Evolutionary conservation across 75 land plant genomes (phyloP).

Genomic region (Larix kaempferi): DNA sequence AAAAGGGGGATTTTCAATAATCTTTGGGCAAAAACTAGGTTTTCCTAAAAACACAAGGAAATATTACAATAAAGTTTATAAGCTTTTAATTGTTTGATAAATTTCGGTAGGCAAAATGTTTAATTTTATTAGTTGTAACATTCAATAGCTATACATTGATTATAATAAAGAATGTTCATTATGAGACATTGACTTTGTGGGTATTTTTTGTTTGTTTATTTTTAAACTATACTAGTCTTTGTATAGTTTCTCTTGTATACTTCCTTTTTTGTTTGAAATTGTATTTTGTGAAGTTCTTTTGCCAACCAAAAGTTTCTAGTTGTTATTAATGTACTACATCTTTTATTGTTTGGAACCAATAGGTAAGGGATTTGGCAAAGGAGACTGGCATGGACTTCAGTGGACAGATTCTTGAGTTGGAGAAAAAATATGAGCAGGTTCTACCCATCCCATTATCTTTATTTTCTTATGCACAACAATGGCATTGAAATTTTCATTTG

Average conservation of each 20-base stretch:
- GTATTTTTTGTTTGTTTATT: neutral
- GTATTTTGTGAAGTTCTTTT: too few relatives aligned
- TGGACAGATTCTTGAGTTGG: constrained; percentile 58
- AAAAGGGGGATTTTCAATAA: too few relatives aligned
- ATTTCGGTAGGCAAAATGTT: too few relatives aligned
- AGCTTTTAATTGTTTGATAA: too few relatives aligned
- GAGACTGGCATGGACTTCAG: constrained; percentile 85
- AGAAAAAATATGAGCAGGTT: constrained; percentile 78
- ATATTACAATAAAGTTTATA: too few relatives aligned
- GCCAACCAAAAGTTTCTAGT: too few relatives aligned
- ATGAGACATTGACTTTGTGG: neutral
- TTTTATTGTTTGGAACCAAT: neutral
- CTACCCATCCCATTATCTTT: neutral
- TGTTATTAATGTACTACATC: too few relatives aligned
- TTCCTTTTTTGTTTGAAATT: neutral
- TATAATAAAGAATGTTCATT: too few relatives aligned
- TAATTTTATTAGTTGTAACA: too few relatives aligned
- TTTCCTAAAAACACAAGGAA: too few relatives aligned
- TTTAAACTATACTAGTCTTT: neutral
- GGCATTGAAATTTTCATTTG: neutral
- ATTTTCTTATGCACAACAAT: neutral
- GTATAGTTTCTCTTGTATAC: neutral
- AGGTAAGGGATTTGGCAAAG: constrained; percentile 75
- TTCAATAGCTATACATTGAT: too few relatives aligned
- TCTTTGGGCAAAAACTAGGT: too few relatives aligned